Evolutionary conservation across 2,329 filamentous ascomycete genomes (phyloP).

Genomic region (Clarireedia paspali): DNA sequence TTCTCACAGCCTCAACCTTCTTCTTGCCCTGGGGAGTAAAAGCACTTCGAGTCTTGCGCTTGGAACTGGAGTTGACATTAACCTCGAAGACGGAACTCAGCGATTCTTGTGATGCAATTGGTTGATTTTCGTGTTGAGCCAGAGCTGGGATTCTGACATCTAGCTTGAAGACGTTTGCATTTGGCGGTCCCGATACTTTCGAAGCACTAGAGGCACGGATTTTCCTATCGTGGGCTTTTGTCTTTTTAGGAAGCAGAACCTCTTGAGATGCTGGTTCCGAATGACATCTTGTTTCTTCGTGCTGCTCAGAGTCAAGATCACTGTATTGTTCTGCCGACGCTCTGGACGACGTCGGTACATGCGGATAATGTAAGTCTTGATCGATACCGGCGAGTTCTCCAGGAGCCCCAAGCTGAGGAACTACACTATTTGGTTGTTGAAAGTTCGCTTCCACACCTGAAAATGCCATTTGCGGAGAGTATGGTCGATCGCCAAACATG

Average conservation of each 20-base stretch:
- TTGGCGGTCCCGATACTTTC: not conserved
- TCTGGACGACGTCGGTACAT: no score
- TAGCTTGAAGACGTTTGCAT: not conserved
- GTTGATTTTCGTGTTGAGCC: not conserved
- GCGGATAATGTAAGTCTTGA: no score
- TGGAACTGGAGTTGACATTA: not conserved
- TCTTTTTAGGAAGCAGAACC: not conserved
- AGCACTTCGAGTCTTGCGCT: conserved; percentile 6
- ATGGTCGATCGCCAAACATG: not conserved
- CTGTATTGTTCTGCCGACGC: not conserved
- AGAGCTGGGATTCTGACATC: not conserved
- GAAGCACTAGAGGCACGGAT: not conserved
- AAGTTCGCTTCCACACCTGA: not conserved
- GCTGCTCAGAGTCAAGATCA: not conserved
- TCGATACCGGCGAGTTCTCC: no score
- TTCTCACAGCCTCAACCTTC: conserved; percentile 17
- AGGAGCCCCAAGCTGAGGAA: not conserved
- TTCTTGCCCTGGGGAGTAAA: conserved; percentile 10
- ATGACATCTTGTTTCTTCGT: no score
- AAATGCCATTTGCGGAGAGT: not conserved
- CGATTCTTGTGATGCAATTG: conserved; percentile 2
- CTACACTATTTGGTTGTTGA: not conserved
- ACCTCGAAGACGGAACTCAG: conserved; percentile 8
- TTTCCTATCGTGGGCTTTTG: not conserved
- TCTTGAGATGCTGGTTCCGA: not conserved